These are phyloP conservation scores for Pichia kudriavzevii DNA, from an alignment of 1,139 yeast genomes.

Conservation along the genomic window DNA sequence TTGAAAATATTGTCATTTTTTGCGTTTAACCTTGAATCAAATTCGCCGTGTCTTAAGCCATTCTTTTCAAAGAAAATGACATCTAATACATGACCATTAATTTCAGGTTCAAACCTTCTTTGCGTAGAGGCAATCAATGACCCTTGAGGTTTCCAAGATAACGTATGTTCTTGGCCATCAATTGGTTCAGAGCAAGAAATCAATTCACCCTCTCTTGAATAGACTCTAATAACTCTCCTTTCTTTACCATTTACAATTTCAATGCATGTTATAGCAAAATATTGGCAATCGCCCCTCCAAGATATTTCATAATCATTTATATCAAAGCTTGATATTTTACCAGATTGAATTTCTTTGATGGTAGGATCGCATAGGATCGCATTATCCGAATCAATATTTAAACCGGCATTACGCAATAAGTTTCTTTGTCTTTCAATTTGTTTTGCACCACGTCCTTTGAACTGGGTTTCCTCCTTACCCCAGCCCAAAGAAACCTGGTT, in stretches of 20 bases:
- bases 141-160: slow-evolving; percentile 92
- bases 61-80: slow-evolving; percentile 85
- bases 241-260: slow-evolving; percentile 42
- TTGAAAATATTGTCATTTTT: slow-evolving; percentile 32
- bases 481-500: slow-evolving; percentile 96
- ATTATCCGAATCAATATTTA: slow-evolving; percentile 42
- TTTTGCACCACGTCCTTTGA: slow-evolving; percentile 87
- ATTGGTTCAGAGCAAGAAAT: slow-evolving; percentile 89
- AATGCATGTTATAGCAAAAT: slow-evolving; percentile 58
- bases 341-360: slow-evolving; percentile 65
- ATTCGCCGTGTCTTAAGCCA: slow-evolving; percentile 88
- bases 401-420: slow-evolving; percentile 60
- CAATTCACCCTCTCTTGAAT: slow-evolving; percentile 67
- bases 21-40: slow-evolving; percentile 55
- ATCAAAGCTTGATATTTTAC: slow-evolving; percentile 53
- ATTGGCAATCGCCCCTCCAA: slow-evolving; percentile 97
- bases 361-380: slow-evolving; percentile 87
- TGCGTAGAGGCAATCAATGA: slow-evolving; percentile 79
- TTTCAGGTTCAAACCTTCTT: slow-evolving; percentile 43
- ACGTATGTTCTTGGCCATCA: slow-evolving; percentile 63
- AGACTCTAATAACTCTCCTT: slow-evolving; percentile 80
- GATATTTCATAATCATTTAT: slow-evolving; percentile 42
- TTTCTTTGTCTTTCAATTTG: slow-evolving; percentile 62
- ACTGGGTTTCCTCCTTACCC: slow-evolving; percentile 97
- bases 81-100: slow-evolving; percentile 40